Evolutionary conservation across 2,329 filamentous ascomycete species (phyloP).

Genomic region (Fonsecaea erecta): DNA sequence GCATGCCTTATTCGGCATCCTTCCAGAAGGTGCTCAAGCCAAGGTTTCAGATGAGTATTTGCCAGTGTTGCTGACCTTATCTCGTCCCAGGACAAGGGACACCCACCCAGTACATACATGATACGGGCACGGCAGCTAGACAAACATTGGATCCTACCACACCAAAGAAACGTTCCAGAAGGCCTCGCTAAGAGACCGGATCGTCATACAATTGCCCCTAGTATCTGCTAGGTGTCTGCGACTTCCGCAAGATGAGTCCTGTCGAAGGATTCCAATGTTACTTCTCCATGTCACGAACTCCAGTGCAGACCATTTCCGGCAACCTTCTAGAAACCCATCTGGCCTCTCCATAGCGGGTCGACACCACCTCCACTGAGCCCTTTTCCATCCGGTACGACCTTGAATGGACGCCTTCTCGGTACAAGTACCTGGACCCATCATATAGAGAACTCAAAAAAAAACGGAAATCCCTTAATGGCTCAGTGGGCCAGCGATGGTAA

Average conservation of each 20-base stretch:
- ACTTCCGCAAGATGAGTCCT: not conserved
- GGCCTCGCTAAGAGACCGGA: not conserved
- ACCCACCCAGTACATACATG: too few relatives aligned
- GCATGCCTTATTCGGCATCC: not conserved
- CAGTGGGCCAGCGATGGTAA: not conserved
- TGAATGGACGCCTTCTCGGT: not conserved
- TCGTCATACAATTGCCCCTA: not conserved
- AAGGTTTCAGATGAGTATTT: not conserved
- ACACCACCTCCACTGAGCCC: not conserved
- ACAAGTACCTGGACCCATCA: not conserved
- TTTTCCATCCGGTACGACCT: conserved; percentile 1
- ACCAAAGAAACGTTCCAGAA: conserved; percentile 10
- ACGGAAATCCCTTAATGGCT: not conserved
- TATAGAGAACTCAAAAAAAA: not conserved
- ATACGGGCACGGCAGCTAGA: not conserved
- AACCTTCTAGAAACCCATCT: not conserved
- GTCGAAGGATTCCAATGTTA: not conserved
- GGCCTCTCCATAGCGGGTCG: not conserved
- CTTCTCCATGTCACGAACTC: not conserved
- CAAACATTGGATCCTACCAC: not conserved
- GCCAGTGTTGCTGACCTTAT: not conserved
- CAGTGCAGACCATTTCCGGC: not conserved
- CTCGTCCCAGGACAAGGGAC: not conserved
- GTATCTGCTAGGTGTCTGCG: not conserved
- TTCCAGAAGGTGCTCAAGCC: conserved; percentile 6